Percentiles rank a stretch among this genome's conserved stretches.
phyloP scores from a whole-genome alignment of 2,329 filamentous ascomycete species.

The Biscogniauxia marginata region DNA sequence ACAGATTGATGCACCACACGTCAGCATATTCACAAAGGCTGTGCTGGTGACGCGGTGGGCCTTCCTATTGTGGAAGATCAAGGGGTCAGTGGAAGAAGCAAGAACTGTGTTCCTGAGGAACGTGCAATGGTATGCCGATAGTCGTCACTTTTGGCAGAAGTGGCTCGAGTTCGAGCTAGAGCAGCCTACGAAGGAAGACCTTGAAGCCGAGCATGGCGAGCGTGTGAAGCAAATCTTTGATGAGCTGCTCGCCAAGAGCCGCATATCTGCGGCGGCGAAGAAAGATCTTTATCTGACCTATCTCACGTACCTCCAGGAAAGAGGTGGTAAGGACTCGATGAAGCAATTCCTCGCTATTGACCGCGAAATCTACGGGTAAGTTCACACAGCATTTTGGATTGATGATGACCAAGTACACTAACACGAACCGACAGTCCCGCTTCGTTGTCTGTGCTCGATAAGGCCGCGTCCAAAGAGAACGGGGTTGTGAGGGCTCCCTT shows the following conservation, averaged over 20 bases:
- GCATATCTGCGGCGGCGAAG: slow-evolving; percentile 64
- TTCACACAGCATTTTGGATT: slow-evolving; percentile 17
- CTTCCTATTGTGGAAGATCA: slow-evolving; percentile 80
- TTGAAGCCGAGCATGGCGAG: slow-evolving; percentile 64
- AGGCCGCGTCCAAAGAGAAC: slow-evolving; percentile 45
- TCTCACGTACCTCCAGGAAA: slow-evolving; percentile 78
- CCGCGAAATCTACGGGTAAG: slow-evolving; percentile 81
- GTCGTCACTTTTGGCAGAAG: slow-evolving; percentile 82
- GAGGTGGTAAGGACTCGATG: slow-evolving; percentile 79
- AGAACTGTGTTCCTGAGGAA: slow-evolving; percentile 82
- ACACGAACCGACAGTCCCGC: slow-evolving; percentile 39
- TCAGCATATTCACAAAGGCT: slow-evolving; percentile 79
- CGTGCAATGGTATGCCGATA: slow-evolving; percentile 79
- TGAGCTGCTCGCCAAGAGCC: slow-evolving; percentile 70
- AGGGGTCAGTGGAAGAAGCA: slow-evolving; percentile 76
- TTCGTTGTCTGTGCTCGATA: slow-evolving; percentile 43
- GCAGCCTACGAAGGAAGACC: slow-evolving; percentile 67
- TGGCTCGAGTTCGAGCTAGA: slow-evolving; percentile 88
- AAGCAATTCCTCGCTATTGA: slow-evolving; percentile 84
- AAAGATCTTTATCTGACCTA: slow-evolving; percentile 77
- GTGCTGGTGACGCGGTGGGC: slow-evolving; percentile 89
- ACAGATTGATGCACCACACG: slow-evolving; percentile 71
- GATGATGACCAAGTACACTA: slow-evolving; percentile 1
- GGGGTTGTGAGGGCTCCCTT: slow-evolving; percentile 42
- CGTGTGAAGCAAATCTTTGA: slow-evolving; percentile 81